Evolutionary conservation across 192 early-diverging fungal species (phyloP).

Genomic region (Coemansia guatemalensis): DNA sequence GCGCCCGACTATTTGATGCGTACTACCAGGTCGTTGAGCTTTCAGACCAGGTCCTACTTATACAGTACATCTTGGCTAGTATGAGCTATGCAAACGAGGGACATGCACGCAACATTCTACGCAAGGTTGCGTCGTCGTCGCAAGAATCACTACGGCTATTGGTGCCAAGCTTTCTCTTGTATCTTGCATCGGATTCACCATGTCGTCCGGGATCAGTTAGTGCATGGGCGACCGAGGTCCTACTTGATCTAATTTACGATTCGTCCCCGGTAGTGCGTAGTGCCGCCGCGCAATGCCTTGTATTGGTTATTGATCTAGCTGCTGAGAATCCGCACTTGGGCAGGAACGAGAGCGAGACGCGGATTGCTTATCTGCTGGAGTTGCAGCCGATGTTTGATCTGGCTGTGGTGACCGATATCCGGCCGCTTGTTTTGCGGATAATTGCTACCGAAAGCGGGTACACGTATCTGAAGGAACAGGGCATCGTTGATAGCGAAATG

Average conservation of each 20-base stretch:
- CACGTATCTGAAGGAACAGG: constrained; percentile 32
- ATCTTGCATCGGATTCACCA: constrained; percentile 35
- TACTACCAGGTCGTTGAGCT: constrained; percentile 55
- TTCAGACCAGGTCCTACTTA: constrained; percentile 46
- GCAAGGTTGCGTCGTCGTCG: constrained; percentile 47
- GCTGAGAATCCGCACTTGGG: constrained; percentile 45
- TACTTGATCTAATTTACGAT: constrained; percentile 37
- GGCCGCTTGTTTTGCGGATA: constrained; percentile 40
- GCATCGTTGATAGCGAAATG: constrained; percentile 51
- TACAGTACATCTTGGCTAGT: constrained; percentile 50
- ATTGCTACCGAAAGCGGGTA: constrained; percentile 42
- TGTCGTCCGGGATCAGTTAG: constrained; percentile 38
- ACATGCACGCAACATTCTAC: constrained; percentile 48
- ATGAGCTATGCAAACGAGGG: constrained; percentile 43
- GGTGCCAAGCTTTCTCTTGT: constrained; percentile 44
- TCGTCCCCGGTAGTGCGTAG: constrained; percentile 39
- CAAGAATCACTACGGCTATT: constrained; percentile 43
- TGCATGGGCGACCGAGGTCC: constrained; percentile 50
- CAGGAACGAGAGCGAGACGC: constrained; percentile 17
- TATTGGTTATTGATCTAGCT: constrained; percentile 41
- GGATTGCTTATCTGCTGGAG: constrained; percentile 30
- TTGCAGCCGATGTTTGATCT: constrained; percentile 49
- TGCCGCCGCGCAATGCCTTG: constrained; percentile 44
- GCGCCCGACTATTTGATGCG: constrained; percentile 47
- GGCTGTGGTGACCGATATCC: constrained; percentile 46